These are phyloP conservation scores for Lunularia cruciata DNA, from an alignment of 225 moss, liverwort and hornwort genomes.

Conservation along the genomic window DNA sequence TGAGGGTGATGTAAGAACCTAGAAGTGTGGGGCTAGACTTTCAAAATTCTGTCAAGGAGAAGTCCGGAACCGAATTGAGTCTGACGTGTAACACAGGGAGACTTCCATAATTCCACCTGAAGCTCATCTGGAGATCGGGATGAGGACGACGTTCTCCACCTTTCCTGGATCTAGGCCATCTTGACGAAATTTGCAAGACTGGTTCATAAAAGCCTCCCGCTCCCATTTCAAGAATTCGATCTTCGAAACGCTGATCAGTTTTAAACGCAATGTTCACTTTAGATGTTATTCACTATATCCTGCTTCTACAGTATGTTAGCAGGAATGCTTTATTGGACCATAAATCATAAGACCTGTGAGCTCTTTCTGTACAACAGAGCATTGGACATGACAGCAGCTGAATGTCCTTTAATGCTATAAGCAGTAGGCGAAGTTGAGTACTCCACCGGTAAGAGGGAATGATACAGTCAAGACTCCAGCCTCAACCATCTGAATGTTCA, in stretches of 20 bases:
- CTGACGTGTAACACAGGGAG: neutral
- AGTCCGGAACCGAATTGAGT: neutral
- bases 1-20: neutral
- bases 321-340: constrained; percentile 6
- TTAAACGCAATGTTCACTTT: constrained; percentile 8
- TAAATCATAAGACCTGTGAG: neutral
- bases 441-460: neutral
- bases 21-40: neutral
- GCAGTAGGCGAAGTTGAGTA: constrained; percentile 11
- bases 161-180: neutral
- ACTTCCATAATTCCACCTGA: neutral
- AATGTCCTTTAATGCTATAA: neutral
- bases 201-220: constrained; percentile 6
- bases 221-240: constrained; percentile 9
- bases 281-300: constrained; percentile 5
- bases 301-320: constrained; percentile 4
- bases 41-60: neutral
- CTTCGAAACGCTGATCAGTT: constrained; percentile 21
- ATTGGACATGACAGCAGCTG: constrained; percentile 13
- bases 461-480: neutral
- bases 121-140: neutral
- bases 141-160: neutral
- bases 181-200: constrained; percentile 7
- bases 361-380: constrained; percentile 13
- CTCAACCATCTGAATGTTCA: constrained; percentile 15